Evolutionary conservation across 2,329 filamentous ascomycete genomes (phyloP), one percentile per base, ranked within the genome.

Genomic region (Septoria linicola): DNA sequence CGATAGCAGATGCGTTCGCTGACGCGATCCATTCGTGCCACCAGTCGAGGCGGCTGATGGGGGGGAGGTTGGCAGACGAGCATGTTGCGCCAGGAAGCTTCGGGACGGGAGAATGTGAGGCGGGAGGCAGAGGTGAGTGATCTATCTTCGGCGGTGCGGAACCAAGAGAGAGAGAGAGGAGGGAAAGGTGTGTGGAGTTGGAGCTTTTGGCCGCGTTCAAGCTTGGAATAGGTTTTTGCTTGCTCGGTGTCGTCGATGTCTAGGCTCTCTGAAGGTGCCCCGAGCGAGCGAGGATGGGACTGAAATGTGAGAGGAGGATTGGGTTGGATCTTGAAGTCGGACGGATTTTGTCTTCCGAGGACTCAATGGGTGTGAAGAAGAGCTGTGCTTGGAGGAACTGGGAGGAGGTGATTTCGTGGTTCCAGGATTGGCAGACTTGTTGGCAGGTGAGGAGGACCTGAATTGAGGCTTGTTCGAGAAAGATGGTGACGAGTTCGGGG

Each of bases 1-100:
- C 41, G 6, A 21, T 13, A 16, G 27, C 10, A n/a, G n/a, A n/a
- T 16, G 34, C 31, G 27, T 6, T 20, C 4, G 14, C 11, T 21
- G 16, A 16, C 8, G 8, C 27, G 14, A 47, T 32, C 54, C 54
- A 57, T n/a, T 48, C 27, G 36, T 57, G 51, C 51, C 51, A 54
- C 51, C 51, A 57, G 30, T 51, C 47, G 7, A 57, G 20, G 2
- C 48, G 43, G 5, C 19, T 4, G 14, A 57, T 32, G 2, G 54
- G 51, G n/a, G n/a, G n/a, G n/a, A 6, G 54, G 54, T 25, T 57
- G 54, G 7, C 41, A 45, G 17, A 57, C 39, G 20, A 45, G 31
- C 54, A 57, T 57, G 10, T 48, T 51, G 8, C 54, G 42, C 54
- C 54, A 57, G 8, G 51, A 57, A 23, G 54, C 54, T 17, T 45